Conservation (phyloP, 1,139 yeast species). For the Wickerhamomyces sp. region DNA sequence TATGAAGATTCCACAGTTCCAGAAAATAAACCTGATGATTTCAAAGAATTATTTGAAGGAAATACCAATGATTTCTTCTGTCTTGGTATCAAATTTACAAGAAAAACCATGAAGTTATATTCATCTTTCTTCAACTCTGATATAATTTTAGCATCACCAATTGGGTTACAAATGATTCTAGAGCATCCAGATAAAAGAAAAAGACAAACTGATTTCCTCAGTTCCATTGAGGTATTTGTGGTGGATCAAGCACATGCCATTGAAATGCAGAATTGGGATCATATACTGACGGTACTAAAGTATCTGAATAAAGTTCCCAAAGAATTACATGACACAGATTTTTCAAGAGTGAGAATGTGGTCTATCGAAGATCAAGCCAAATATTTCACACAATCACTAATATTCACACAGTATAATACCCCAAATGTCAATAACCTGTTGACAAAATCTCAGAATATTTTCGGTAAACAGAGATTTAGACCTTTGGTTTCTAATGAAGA, state of each 20-base stretch:
- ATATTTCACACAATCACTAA: slow-evolving; percentile 70
- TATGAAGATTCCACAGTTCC: slow-evolving; percentile 46
- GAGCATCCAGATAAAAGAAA: slow-evolving; percentile 52
- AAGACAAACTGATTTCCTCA: slow-evolving; percentile 63
- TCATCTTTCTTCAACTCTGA: slow-evolving; percentile 85
- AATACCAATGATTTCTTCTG: slow-evolving; percentile 91
- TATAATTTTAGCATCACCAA: slow-evolving; percentile 84
- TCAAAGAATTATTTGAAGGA: slow-evolving; percentile 76
- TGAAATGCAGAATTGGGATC: slow-evolving; percentile 94
- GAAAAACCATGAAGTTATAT: slow-evolving; percentile 80
- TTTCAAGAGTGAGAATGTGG: slow-evolving; percentile 90
- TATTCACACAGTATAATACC: slow-evolving; percentile 68
- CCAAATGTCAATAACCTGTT: slow-evolving; percentile 75
- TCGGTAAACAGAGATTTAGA: slow-evolving; percentile 61
- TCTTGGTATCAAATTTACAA: slow-evolving; percentile 81
- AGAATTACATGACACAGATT: slow-evolving; percentile 77
- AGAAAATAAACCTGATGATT: slow-evolving; percentile 74
- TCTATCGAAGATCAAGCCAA: slow-evolving; percentile 80
- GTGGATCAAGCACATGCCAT: slow-evolving; percentile 84
- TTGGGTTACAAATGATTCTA: slow-evolving; percentile 79
- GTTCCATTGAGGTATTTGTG: slow-evolving; percentile 79
- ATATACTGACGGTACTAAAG: slow-evolving; percentile 61
- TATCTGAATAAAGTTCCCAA: slow-evolving; percentile 75
- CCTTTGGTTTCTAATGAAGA: slow-evolving; percentile 24
- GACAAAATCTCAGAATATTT: slow-evolving; percentile 55